Evolutionary conservation across 208 protist genomes (phyloP), one percentile per base, ranked within the genome.

Genomic region (Wallacemonas collosoma): DNA sequence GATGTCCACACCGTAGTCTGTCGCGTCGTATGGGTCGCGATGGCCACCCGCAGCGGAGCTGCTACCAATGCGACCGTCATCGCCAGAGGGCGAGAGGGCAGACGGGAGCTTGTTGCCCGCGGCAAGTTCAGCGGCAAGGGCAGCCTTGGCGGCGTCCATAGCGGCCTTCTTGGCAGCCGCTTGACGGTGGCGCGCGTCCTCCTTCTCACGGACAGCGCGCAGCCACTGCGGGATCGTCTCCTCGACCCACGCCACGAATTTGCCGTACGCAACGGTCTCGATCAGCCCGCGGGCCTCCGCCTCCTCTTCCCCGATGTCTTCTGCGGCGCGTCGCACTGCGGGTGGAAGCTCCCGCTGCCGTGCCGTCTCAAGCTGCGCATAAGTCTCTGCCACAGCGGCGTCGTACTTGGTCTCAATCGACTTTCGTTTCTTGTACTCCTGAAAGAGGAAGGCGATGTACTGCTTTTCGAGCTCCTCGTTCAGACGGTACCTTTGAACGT

Each of bases 351-450:
- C 79, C 6, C 77, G 70, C 26, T 80, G 39, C 14, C 70, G 68
- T 63, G 83, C 61, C n/a, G 36, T 50, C 57, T 75, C 62, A 44
- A 87, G 68, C 38, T 76, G 57, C 35, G 54, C 47, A 38, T 26
- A 40, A 64, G 75, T 44, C 35, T 55, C 69, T 35, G 54, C 77
- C 36, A 87, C 39, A 11, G 68, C 75, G 0, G n/a, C 44, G 14
- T 57, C 47, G 47, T 79, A 71, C 64, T 85, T 82, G 66, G 80
- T 72, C 68, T 90, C 82, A 9, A 95, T 56, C 41, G 68, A 57
- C 72, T 91, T 92, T 38, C 91, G 91, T 64, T 81, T 82, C 47
- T 80, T 82, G 80, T 93, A 95, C 76, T 95, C 91, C n/a, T 83
- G 14, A 48, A 91, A 93, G 39, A 88, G 56, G n/a, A 95, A 72